A percentile compares a stretch with the other conserved stretches of the same genome.
phyloP scores from a whole-genome alignment of 2,329 filamentous ascomycete genomes.

The Sphaerulina musiva region DNA sequence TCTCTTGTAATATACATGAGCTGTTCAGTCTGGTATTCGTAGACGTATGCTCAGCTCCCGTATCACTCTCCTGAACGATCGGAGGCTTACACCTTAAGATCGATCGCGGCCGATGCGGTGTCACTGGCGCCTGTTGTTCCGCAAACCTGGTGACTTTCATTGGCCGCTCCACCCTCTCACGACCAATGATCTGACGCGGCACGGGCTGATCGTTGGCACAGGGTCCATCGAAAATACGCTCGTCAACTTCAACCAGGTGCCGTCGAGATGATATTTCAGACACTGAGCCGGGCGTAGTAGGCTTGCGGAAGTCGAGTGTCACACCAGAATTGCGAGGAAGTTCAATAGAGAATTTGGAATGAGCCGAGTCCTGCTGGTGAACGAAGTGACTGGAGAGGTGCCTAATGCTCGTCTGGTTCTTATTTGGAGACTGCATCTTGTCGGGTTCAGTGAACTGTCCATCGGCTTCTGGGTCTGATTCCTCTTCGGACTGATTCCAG shows the following conservation, averaged over 20 bases:
- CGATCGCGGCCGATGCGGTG: slow-evolving; percentile 17
- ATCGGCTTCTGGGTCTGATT: neutral
- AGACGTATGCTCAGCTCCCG: slow-evolving; percentile 18
- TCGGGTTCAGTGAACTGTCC: neutral
- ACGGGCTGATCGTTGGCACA: neutral
- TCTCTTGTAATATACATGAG: neutral
- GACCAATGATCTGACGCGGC: neutral
- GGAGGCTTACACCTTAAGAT: slow-evolving; percentile 23
- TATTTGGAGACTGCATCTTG: neutral
- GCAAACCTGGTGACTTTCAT: neutral
- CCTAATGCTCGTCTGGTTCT: neutral
- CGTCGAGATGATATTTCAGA: slow-evolving; percentile 5
- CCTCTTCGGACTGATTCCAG: slow-evolving; percentile 1
- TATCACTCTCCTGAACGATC: slow-evolving; percentile 8
- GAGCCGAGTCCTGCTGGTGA: neutral
- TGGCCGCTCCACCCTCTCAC: slow-evolving; percentile 1
- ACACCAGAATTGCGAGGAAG: neutral
- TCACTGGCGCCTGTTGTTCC: neutral
- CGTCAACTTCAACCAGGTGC: slow-evolving; percentile 24
- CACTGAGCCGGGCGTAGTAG: neutral
- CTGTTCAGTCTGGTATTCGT: slow-evolving; percentile 30
- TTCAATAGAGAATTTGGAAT: neutral
- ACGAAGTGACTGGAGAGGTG: neutral
- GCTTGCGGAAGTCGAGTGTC: slow-evolving; percentile 14
- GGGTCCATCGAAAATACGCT: slow-evolving; percentile 16